These are phyloP conservation scores for Paracoccidioides lutzii DNA, from an alignment of 2,329 filamentous ascomycete species.

Conservation along the genomic window DNA sequence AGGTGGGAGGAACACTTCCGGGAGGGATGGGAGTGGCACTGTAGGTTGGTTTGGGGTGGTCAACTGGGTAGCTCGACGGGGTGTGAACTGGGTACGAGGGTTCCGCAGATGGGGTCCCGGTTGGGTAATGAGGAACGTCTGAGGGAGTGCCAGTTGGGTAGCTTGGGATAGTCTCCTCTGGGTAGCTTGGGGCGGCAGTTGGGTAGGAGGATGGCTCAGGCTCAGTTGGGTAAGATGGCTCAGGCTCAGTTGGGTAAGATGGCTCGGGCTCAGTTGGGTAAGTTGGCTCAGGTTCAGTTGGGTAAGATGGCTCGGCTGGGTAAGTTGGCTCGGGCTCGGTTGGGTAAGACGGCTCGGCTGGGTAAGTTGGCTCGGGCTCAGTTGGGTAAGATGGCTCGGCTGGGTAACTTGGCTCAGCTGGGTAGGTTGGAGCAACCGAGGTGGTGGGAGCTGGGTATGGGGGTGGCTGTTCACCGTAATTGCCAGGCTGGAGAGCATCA, in stretches of 20 bases:
- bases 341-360: neutral
- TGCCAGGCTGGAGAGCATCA: neutral
- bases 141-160: neutral
- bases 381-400: neutral
- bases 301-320: neutral
- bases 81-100: neutral
- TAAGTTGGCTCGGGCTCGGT: neutral
- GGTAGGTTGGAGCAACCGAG: neutral
- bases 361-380: neutral
- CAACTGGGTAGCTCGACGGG: neutral
- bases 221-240: neutral
- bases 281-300: neutral
- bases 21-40: conserved; percentile 10
- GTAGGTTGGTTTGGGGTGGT: neutral
- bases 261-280: neutral
- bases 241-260: neutral
- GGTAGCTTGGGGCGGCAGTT: neutral
- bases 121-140: no score
- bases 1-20: conserved; percentile 15
- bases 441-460: neutral
- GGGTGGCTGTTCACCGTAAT: neutral
- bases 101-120: no score
- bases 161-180: neutral
- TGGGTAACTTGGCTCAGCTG: neutral
- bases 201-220: neutral